These are phyloP conservation scores for Boletus rubroflammeus DNA, from an alignment of 768 basidiomycete species.

Conservation along the genomic window DNA sequence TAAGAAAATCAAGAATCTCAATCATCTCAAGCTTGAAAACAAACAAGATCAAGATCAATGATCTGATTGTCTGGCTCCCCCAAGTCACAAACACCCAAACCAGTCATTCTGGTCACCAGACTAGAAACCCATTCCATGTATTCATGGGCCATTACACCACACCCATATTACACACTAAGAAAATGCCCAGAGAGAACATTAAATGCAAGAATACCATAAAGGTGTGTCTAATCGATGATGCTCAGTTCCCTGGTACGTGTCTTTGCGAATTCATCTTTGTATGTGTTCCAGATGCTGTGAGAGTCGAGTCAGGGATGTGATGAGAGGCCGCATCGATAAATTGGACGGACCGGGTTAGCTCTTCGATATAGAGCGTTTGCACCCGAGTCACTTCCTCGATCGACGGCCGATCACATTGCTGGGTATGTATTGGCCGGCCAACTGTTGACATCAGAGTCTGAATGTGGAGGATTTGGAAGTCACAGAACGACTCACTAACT, in stretches of 20 bases:
- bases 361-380: slow-evolving; percentile 87
- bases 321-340: not conserved
- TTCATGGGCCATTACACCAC: no score
- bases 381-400: slow-evolving; percentile 73
- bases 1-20: no score
- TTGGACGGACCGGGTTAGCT: slow-evolving; percentile 74
- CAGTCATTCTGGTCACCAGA: no score
- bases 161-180: no score
- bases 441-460: slow-evolving; percentile 43
- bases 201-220: not conserved
- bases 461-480: not conserved
- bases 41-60: no score
- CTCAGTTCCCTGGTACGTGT: slow-evolving; percentile 72
- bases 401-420: slow-evolving; percentile 75
- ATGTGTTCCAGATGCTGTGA: slow-evolving; percentile 88
- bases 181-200: no score
- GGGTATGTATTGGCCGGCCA: slow-evolving; percentile 82
- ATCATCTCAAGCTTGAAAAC: no score
- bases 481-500: slow-evolving; percentile 66
- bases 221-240: slow-evolving; percentile 57
- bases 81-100: no score
- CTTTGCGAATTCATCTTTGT: slow-evolving; percentile 92
- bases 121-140: no score
- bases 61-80: no score
- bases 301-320: slow-evolving; percentile 1